phyloP scores from a whole-genome alignment of 139 green algal genomes.

The Micractinium conductrix region DNA sequence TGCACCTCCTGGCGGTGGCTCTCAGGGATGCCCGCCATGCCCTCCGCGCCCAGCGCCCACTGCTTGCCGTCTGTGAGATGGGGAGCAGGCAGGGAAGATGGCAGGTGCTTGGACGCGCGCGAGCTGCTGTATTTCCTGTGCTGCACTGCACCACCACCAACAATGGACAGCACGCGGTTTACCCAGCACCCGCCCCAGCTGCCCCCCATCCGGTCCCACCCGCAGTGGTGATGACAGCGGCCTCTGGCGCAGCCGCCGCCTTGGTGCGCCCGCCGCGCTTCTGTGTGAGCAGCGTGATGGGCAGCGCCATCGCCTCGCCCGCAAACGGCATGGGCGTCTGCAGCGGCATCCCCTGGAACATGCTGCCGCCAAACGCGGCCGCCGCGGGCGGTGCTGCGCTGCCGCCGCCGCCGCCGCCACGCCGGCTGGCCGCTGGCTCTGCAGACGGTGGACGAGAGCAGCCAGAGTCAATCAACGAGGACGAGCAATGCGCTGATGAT shows the following conservation, averaged over 20 bases:
- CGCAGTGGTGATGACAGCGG: slow-evolving; percentile 40
- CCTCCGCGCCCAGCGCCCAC: slow-evolving; percentile 44
- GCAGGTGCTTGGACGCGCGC: no score
- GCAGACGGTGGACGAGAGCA: background rate
- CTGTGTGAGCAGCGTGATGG: slow-evolving; percentile 46
- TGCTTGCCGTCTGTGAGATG: slow-evolving; percentile 40
- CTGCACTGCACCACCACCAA: no score
- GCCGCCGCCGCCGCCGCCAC: background rate
- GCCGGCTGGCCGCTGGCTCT: slow-evolving; percentile 8
- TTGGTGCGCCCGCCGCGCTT: slow-evolving; percentile 43
- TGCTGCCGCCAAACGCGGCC: background rate
- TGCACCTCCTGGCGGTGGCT: slow-evolving; percentile 42
- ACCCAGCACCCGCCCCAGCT: no score
- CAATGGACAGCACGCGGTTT: no score
- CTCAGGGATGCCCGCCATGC: slow-evolving; percentile 34
- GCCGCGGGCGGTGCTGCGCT: background rate
- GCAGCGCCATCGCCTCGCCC: slow-evolving; percentile 33
- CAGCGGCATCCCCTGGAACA: slow-evolving; percentile 40
- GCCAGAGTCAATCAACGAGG: background rate
- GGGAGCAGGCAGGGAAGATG: background rate
- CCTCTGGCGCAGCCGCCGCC: slow-evolving; percentile 28
- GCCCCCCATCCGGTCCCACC: no score
- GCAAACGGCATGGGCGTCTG: slow-evolving; percentile 54
- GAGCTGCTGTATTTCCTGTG: no score
- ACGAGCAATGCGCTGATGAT: background rate